These are phyloP conservation scores for Pulveroboletus sp. DNA, from an alignment of 768 basidiomycete species.

Conservation along the genomic window DNA sequence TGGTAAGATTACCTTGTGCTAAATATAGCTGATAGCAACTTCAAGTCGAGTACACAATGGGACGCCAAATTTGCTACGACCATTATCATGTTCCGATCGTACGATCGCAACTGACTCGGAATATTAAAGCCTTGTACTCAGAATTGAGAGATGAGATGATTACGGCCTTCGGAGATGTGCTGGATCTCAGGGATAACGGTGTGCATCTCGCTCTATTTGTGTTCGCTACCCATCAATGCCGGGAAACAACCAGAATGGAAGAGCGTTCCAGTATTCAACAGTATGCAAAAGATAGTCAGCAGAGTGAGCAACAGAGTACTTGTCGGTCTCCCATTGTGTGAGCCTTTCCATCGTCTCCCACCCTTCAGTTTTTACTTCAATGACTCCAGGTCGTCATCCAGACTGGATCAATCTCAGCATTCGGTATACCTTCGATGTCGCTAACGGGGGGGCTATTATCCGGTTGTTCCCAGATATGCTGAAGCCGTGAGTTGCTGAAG, in stretches of 20 bases:
- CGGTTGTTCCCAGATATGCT: conserved; percentile 25
- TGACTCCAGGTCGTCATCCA: conserved; percentile 33
- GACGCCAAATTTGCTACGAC: conserved; percentile 25
- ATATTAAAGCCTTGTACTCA: conserved; percentile 35
- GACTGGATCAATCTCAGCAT: conserved; percentile 33
- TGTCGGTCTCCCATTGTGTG: conserved; percentile 47
- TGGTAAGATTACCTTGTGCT: background rate
- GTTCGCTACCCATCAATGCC: too few species aligned
- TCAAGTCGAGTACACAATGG: conserved; percentile 37
- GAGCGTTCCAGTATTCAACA: conserved; percentile 22
- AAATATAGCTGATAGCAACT: conserved; percentile 26
- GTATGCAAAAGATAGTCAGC: conserved; percentile 6
- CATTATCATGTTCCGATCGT: conserved; percentile 16
- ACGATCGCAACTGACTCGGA: conserved; percentile 30
- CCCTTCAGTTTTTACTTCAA: conserved; percentile 4
- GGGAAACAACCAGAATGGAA: conserved; percentile 36
- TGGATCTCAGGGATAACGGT: conserved; percentile 24
- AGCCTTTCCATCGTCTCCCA: background rate
- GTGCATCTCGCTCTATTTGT: background rate
- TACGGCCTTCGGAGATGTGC: conserved; percentile 34
- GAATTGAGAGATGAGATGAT: conserved; percentile 43
- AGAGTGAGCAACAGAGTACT: conserved; percentile 43
- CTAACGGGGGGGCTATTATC: conserved; percentile 16
- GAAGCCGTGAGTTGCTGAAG: background rate
- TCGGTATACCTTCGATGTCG: conserved; percentile 26